Conservation (phyloP, 2,329 filamentous ascomycete species). For the Cladorrhinum sp. region DNA sequence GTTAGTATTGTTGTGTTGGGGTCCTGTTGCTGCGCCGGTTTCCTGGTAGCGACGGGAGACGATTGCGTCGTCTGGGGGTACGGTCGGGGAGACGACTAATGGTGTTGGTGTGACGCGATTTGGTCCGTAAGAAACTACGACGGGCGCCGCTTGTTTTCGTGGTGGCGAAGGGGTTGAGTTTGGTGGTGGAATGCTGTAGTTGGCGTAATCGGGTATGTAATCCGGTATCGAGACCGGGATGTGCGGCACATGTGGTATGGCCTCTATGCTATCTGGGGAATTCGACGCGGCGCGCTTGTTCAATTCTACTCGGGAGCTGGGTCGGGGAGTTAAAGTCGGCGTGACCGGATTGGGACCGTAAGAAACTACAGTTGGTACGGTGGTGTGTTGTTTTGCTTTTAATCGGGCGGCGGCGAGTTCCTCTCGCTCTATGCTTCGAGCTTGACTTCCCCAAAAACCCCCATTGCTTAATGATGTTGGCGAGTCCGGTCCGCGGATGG, state of each 20-base stretch:
- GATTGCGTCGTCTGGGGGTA: conserved; percentile 26
- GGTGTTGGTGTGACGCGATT: conserved; percentile 30
- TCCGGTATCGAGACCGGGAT: conserved; percentile 18
- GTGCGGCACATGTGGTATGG: conserved; percentile 18
- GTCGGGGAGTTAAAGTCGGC: conserved; percentile 24
- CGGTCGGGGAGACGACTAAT: conserved; percentile 22
- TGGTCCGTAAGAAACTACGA: conserved; percentile 30
- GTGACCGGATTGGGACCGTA: conserved; percentile 31
- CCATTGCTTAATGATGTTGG: conserved; percentile 20
- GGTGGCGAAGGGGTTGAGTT: conserved; percentile 16
- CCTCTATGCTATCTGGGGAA: conserved; percentile 19
- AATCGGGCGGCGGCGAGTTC: conserved; percentile 27
- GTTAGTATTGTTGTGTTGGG: conserved; percentile 1
- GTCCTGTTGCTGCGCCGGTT: not conserved
- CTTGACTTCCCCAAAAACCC: conserved; percentile 16
- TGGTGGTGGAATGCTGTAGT: conserved; percentile 18
- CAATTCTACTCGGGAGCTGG: conserved; percentile 15
- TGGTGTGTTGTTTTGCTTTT: conserved; percentile 18
- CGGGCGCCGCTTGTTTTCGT: conserved; percentile 14
- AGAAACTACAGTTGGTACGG: conserved; percentile 21
- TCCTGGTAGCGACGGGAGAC: conserved; percentile 18
- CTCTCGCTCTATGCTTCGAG: conserved; percentile 24
- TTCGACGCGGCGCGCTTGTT: conserved; percentile 15
- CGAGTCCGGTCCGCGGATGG: conserved; percentile 22
- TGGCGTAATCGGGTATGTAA: conserved; percentile 18